A percentile compares a stretch with the other conserved stretches of the same genome.
phyloP scores from a whole-genome alignment of 805 yeast species.

The Alloascoidea africana region DNA sequence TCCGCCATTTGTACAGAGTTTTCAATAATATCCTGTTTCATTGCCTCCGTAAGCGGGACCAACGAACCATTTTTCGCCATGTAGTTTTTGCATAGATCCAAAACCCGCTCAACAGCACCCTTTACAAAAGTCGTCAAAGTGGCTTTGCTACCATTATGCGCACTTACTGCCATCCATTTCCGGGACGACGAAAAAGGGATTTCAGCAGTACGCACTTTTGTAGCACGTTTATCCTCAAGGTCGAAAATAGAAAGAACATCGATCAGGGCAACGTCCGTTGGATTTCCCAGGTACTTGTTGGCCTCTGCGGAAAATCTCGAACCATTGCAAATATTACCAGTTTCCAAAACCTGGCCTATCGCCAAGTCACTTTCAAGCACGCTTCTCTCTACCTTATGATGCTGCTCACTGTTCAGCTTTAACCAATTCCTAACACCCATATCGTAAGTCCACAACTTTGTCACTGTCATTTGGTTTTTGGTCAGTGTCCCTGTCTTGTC shows the following conservation, averaged over 20 bases:
- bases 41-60: constrained; percentile 39
- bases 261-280: constrained; percentile 85
- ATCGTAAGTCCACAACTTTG: constrained; percentile 68
- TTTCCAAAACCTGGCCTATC: constrained; percentile 18
- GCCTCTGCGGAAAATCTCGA: constrained; percentile 53
- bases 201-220: constrained; percentile 48
- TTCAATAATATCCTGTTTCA: constrained; percentile 29
- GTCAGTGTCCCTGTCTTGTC: constrained; percentile 89
- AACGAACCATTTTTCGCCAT: constrained; percentile 41
- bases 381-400: not conserved
- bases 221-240: constrained; percentile 51
- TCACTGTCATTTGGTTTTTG: constrained; percentile 82
- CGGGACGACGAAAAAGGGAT: constrained; percentile 72
- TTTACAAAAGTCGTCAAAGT: constrained; percentile 55
- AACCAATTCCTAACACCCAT: constrained; percentile 10
- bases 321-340: constrained; percentile 66
- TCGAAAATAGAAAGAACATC: constrained; percentile 62
- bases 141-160: constrained; percentile 40
- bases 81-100: constrained; percentile 45
- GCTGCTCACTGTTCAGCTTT: not conserved
- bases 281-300: constrained; percentile 72
- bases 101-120: constrained; percentile 78
- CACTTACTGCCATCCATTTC: constrained; percentile 81
- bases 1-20: constrained; percentile 55
- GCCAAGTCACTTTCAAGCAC: not conserved